Base-by-base conservation (phyloP, 2,329 filamentous ascomycete genomes). In the Penicillium italicum region DNA sequence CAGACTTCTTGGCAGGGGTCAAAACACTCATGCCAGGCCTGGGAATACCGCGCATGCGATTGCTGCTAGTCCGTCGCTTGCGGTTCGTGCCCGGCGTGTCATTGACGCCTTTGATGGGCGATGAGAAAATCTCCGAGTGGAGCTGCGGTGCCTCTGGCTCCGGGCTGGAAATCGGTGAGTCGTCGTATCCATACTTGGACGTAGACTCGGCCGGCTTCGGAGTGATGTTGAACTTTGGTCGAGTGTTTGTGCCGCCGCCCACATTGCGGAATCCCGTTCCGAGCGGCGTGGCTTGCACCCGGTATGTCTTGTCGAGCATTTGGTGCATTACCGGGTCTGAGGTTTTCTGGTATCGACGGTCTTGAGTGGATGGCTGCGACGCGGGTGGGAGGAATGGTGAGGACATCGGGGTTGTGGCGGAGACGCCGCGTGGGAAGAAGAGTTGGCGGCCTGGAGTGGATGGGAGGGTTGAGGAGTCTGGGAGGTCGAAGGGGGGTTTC, bases 301-400 rank as follows among this genome's bases (percentile, higher is more conserved):
- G 90, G 77, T 96, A 99, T 55, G 89, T 97, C 75, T 95, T 97
- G 78, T 97, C 92, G 5, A 96, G 84, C n/a, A 97, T 81, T 56
- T 89, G 89, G 72, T 97, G 93, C 38, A 99, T 82, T 9, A 97
- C 80, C 3, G 90, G 89, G 69, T 97, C 91, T 8, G 69, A 69
- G 5, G 66, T 66, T 75, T 72, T 78, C 12, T 69, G 66, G 42
- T 73, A 69, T 12, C 68, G 62, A 34, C 66, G 67, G 49, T 75
- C 74, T 59, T 69, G 69, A 30, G 71, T 56, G 61, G 75, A 67
- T 58, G 75, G 72, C 54, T 71, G 70, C 70, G 73, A 69, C 65
- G 77, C 72, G 67, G 79, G 76, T 74, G 84, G 62, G 68, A 85
- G 71, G 76, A 86, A 72, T 34, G 82, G 79, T 3, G 83, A 84